Base-by-base conservation (phyloP, 176 grass and related monocot genomes). In the Avena eriantha region DNA sequence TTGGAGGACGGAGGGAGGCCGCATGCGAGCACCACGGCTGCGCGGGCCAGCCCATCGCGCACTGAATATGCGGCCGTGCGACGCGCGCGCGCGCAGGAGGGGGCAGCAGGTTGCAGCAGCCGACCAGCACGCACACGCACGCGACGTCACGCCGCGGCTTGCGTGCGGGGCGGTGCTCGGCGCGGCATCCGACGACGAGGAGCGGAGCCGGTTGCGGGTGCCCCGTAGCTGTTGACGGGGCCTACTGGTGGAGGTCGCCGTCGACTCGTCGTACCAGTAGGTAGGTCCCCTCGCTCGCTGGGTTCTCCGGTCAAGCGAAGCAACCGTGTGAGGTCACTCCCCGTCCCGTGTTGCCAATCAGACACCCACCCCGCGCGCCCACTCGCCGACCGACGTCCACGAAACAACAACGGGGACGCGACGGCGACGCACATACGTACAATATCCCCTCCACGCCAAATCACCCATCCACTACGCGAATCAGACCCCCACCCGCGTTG, bases 241-340 rank as follows among this genome's bases (percentile, higher is more conserved):
- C 53, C 53, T 7, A 56, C 19, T 19, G 18, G 17, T 21, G 17
- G 5, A 16, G 11, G 53, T 55, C 53, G 53, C 18, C 50, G 50
- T 53, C 39, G 39, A 41, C 39, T 41, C 39, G 39, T 41, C 39
- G 39, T 41, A 41, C 45, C 45, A 47, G 45, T 47, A 29, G 67
- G 67, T 21, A 69, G 17, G 67, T 4, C 66, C 66, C 6, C 4
- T 33, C 26, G 2, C 14, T 69, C 33, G 2, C 5, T 9, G 9
- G 2, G 67, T 29, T 75, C 72, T 12, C 15, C 72, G 72, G 72
- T 75, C 22, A 75, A 75, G 22, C 5, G 18, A 65, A 65, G 11
- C 60, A 31, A 31, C 6, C 69, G 69, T 1, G 69, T 70, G 68
- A 70, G 68, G 68, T 70, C 68, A 70, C 68, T 17, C 65, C 65